Conservation (phyloP, 2,329 filamentous ascomycete genomes). For the Madurella fahalii region DNA sequence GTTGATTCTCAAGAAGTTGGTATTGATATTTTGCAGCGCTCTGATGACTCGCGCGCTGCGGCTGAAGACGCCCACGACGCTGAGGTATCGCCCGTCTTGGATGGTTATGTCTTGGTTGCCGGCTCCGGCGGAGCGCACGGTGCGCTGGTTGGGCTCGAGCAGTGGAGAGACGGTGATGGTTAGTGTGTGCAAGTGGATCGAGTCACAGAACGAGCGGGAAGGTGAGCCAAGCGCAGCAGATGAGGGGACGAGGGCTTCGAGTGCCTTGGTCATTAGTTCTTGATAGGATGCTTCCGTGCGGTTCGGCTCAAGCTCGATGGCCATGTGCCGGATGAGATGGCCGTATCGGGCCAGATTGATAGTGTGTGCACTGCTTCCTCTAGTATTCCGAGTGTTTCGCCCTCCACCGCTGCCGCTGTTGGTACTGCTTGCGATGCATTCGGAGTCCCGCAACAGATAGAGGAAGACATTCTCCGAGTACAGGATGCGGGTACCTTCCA, state of each 20-base stretch:
- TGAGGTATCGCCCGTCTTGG: slow-evolving; percentile 6
- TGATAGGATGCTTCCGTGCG: slow-evolving; percentile 30
- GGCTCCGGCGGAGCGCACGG: not conserved
- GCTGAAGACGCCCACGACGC: slow-evolving; percentile 14
- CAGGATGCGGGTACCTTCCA: slow-evolving; percentile 39
- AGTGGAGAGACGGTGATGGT: slow-evolving; percentile 37
- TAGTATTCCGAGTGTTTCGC: not conserved
- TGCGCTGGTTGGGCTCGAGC: not conserved
- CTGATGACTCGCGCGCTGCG: slow-evolving; percentile 2
- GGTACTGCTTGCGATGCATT: not conserved
- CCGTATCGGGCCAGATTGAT: slow-evolving; percentile 37
- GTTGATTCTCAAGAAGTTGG: slow-evolving; percentile 21
- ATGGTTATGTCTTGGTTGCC: not conserved
- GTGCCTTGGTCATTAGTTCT: slow-evolving; percentile 16
- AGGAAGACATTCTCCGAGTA: slow-evolving; percentile 47
- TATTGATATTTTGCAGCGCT: slow-evolving; percentile 19
- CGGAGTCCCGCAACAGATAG: slow-evolving; percentile 42
- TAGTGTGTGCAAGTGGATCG: slow-evolving; percentile 38
- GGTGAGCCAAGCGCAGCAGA: not conserved
- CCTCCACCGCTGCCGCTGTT: not conserved
- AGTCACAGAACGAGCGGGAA: slow-evolving; percentile 20
- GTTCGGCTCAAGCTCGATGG: slow-evolving; percentile 42
- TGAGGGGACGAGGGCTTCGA: slow-evolving; percentile 9
- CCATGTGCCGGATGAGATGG: slow-evolving; percentile 38
- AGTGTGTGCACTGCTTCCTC: slow-evolving; percentile 5